Conservation (phyloP, 192 early-diverging fungal genomes). For the Coemansia sp. region DNA sequence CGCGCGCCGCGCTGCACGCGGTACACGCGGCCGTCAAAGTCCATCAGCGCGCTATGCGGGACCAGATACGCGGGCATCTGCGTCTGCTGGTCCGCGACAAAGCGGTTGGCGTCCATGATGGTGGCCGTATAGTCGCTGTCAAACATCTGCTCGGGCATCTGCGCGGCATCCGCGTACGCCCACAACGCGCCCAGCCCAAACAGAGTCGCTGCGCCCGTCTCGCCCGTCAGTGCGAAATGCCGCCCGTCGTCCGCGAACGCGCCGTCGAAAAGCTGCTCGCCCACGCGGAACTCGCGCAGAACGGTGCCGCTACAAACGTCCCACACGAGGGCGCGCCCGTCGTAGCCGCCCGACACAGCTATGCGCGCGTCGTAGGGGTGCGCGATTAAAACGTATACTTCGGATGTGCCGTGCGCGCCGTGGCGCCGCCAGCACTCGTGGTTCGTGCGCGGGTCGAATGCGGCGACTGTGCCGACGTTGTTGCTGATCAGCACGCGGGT, state of each 20-base stretch:
- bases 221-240: constrained; percentile 70
- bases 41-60: constrained; percentile 58
- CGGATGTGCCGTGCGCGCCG: constrained; percentile 43
- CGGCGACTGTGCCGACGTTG: constrained; percentile 64
- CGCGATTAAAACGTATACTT: constrained; percentile 70
- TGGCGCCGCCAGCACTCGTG: constrained; percentile 41
- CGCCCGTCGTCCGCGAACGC: constrained; percentile 74
- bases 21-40: constrained; percentile 68
- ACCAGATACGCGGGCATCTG: constrained; percentile 70
- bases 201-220: constrained; percentile 66
- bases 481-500: constrained; percentile 62
- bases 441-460: constrained; percentile 67
- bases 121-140: constrained; percentile 70
- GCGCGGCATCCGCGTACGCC: constrained; percentile 36
- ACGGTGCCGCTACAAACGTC: constrained; percentile 60
- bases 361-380: constrained; percentile 73
- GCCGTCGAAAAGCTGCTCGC: constrained; percentile 66
- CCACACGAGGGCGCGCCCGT: constrained; percentile 82
- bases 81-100: constrained; percentile 69
- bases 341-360: constrained; percentile 77
- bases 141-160: constrained; percentile 76
- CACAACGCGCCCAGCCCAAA: constrained; percentile 63
- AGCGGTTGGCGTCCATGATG: constrained; percentile 61
- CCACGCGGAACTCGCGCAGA: constrained; percentile 53
- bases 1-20: constrained; percentile 56